These are phyloP conservation scores for Pseudogymnoascus sp. DNA, from an alignment of 2,329 filamentous ascomycete genomes.

Conservation along the genomic window DNA sequence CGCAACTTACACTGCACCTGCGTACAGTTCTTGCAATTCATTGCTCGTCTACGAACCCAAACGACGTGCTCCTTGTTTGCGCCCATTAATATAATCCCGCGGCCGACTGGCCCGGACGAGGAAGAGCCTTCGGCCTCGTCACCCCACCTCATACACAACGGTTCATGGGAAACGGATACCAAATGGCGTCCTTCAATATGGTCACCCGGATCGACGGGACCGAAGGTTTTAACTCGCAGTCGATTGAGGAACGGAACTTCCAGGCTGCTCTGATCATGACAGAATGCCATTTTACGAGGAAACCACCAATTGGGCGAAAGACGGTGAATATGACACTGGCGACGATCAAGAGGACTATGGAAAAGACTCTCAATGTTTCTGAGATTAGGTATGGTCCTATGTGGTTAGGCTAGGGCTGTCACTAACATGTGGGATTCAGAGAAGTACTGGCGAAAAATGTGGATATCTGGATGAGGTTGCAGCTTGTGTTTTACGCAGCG, in stretches of 20 bases:
- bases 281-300: constrained; percentile 53
- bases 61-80: not conserved
- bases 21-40: not conserved
- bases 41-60: not conserved
- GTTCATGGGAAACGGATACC: constrained; percentile 9
- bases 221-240: constrained; percentile 30
- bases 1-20: not conserved
- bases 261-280: constrained; percentile 53
- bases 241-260: constrained; percentile 59
- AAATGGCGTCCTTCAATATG: constrained; percentile 11
- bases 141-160: not conserved
- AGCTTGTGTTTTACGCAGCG: constrained; percentile 53
- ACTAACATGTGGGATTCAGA: constrained; percentile 29
- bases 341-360: constrained; percentile 54
- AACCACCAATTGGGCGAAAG: constrained; percentile 49
- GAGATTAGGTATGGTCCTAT: constrained; percentile 45
- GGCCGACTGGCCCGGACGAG: not conserved
- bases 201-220: constrained; percentile 11
- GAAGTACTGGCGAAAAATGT: constrained; percentile 56
- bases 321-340: constrained; percentile 48
- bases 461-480: constrained; percentile 59
- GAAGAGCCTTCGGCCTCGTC: not conserved
- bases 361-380: constrained; percentile 53
- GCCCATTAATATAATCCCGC: not conserved
- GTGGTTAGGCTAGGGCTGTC: not conserved